These are phyloP conservation scores for Hsuehochloa calcarea DNA, from an alignment of 176 grass and related monocot species.

Conservation along the genomic window DNA sequence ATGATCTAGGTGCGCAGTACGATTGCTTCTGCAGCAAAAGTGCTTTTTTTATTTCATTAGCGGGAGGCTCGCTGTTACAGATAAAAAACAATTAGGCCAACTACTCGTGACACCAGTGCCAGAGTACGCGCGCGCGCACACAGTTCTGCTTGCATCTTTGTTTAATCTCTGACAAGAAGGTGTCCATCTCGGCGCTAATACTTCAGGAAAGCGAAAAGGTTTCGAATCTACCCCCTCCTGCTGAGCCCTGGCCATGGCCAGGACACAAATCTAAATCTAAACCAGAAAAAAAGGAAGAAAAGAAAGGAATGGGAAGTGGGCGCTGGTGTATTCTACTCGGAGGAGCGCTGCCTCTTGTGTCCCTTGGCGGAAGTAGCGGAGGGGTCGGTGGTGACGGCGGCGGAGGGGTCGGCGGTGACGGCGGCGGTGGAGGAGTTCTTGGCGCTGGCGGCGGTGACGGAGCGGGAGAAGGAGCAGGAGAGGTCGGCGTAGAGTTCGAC, in stretches of 20 bases:
- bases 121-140: too few relatives aligned
- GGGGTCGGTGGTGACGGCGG: background rate
- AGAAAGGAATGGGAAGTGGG: background rate
- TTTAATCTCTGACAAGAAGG: background rate
- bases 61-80: too few relatives aligned
- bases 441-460: constrained; percentile 20
- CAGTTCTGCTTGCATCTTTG: background rate
- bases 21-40: too few relatives aligned
- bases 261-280: background rate
- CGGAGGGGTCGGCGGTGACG: constrained; percentile 36
- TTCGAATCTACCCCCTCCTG: background rate
- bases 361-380: background rate
- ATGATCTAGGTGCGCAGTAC: too few relatives aligned
- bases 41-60: too few relatives aligned
- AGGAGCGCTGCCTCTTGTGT: constrained; percentile 26
- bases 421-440: background rate
- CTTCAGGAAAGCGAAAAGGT: background rate
- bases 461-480: constrained; percentile 40
- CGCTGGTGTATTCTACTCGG: background rate
- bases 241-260: background rate
- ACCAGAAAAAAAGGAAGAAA: background rate
- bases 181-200: background rate
- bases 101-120: too few relatives aligned
- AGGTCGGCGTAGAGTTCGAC: constrained; percentile 55
- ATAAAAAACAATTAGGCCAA: too few relatives aligned